Evolutionary conservation across 495 filamentous ascomycete genomes (phyloP).

Genomic region (Annulohypoxylon nitens): DNA sequence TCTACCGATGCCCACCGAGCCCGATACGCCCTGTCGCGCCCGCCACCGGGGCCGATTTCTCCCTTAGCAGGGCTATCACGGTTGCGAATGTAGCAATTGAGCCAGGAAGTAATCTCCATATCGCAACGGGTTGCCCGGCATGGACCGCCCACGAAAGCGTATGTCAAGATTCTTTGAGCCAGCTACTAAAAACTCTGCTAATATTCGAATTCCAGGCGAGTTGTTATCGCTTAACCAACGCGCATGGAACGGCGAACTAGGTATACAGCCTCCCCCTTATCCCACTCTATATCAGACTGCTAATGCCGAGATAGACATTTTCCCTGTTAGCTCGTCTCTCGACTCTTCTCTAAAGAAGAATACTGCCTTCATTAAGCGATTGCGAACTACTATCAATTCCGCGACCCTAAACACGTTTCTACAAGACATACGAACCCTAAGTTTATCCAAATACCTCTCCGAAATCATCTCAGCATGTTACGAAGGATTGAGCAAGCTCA

Average conservation of each 20-base stretch:
- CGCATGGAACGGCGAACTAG: slow-evolving; percentile 89
- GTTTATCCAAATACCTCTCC: slow-evolving; percentile 96
- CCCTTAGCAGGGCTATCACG: slow-evolving; percentile 59
- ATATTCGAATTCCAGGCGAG: slow-evolving; percentile 73
- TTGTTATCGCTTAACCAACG: slow-evolving; percentile 86
- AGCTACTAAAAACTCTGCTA: slow-evolving; percentile 40
- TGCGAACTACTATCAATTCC: slow-evolving; percentile 88
- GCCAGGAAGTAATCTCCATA: slow-evolving; percentile 11
- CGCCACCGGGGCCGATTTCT: slow-evolving; percentile 59
- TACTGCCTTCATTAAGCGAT: slow-evolving; percentile 97
- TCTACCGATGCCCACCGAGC: slow-evolving; percentile 63
- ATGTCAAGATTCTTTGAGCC: slow-evolving; percentile 46
- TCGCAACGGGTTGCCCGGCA: slow-evolving; percentile 58
- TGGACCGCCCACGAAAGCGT: slow-evolving; percentile 93
- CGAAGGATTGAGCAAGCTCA: slow-evolving; percentile 92
- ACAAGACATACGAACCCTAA: slow-evolving; percentile 91
- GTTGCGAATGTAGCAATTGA: slow-evolving; percentile 57
- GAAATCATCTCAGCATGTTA: slow-evolving; percentile 99
- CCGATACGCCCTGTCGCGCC: slow-evolving; percentile 60
- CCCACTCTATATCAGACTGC: slow-evolving; percentile 34
- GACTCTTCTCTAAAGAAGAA: slow-evolving; percentile 99
- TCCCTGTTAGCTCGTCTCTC: slow-evolving; percentile 81
- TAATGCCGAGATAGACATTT: slow-evolving; percentile 72
- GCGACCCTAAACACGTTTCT: slow-evolving; percentile 84
- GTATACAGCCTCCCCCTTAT: slow-evolving; percentile 60